A percentile compares a stretch with the other conserved stretches of the same genome.
Conservation (phyloP, 352 stramenopile genomes). For the Pythium sukuiense region DNA sequence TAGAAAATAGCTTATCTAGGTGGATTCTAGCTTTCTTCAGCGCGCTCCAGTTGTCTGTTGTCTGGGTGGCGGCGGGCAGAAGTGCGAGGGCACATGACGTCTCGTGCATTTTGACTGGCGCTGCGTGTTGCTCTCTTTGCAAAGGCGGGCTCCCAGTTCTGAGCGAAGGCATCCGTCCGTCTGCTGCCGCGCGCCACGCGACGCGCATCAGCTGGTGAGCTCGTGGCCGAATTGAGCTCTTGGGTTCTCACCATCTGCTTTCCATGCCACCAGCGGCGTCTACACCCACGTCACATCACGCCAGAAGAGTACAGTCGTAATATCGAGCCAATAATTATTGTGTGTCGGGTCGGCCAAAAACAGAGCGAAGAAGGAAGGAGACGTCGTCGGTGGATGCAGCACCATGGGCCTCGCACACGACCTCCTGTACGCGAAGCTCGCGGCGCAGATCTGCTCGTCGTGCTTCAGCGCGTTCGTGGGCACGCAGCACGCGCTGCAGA, state of each 20-base stretch:
- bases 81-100: not conserved
- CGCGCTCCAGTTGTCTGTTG: not conserved
- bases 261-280: slow-evolving; percentile 1
- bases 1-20: not conserved
- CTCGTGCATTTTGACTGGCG: not conserved
- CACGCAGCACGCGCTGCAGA: slow-evolving; percentile 59
- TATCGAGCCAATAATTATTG: not conserved
- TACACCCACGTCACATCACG: not conserved
- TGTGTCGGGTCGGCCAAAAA: not conserved
- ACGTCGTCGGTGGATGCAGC: slow-evolving; percentile 2
- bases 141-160: not conserved
- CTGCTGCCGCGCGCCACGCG: not conserved
- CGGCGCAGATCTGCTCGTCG: slow-evolving; percentile 66
- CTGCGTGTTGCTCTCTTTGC: not conserved
- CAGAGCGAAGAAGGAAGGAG: not conserved
- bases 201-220: slow-evolving; percentile 2
- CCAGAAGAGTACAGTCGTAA: not conserved
- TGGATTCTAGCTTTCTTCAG: not conserved
- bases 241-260: slow-evolving; percentile 7
- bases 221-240: slow-evolving; percentile 6
- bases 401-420: slow-evolving; percentile 17
- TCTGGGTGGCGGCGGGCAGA: not conserved
- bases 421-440: slow-evolving; percentile 61
- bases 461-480: slow-evolving; percentile 69
- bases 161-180: not conserved